phyloP scores from a whole-genome alignment of 2,329 filamentous ascomycete species.

The Elsinoe australis region DNA sequence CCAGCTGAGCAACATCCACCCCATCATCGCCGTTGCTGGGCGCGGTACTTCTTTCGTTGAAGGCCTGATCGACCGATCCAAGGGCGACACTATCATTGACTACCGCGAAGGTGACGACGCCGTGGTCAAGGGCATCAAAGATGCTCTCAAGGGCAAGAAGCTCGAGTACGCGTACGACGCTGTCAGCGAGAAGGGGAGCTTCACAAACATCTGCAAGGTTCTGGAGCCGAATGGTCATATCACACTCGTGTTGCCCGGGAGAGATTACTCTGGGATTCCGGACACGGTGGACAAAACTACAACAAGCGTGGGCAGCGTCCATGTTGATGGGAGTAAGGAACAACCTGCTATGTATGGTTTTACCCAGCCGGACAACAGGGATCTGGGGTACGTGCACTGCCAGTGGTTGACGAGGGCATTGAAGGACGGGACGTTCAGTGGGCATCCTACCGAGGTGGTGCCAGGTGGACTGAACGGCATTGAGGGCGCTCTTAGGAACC shows the following conservation, averaged over 20 bases:
- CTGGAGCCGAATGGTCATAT: slow-evolving; percentile 35
- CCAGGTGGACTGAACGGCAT: slow-evolving; percentile 27
- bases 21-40: slow-evolving; percentile 38
- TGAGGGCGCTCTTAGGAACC: slow-evolving; percentile 24
- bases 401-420: slow-evolving; percentile 29
- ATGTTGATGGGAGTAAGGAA: slow-evolving; percentile 15
- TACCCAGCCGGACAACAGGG: slow-evolving; percentile 26
- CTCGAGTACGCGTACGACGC: slow-evolving; percentile 52
- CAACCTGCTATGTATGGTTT: not conserved
- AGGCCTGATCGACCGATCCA: slow-evolving; percentile 32
- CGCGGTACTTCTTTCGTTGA: slow-evolving; percentile 33
- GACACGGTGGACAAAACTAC: slow-evolving; percentile 32
- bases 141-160: slow-evolving; percentile 38
- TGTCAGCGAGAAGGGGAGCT: slow-evolving; percentile 45
- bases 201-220: slow-evolving; percentile 38
- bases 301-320: slow-evolving; percentile 33
- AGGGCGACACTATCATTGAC: slow-evolving; percentile 41
- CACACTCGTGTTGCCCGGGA: slow-evolving; percentile 35
- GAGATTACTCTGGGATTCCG: slow-evolving; percentile 38
- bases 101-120: slow-evolving; percentile 50
- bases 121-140: slow-evolving; percentile 41
- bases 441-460: slow-evolving; percentile 30
- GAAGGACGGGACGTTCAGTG: slow-evolving; percentile 32
- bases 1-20: slow-evolving; percentile 33
- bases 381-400: slow-evolving; percentile 31